These are phyloP conservation scores for Lepiota venenata DNA, from an alignment of 768 basidiomycete genomes.

Conservation along the genomic window DNA sequence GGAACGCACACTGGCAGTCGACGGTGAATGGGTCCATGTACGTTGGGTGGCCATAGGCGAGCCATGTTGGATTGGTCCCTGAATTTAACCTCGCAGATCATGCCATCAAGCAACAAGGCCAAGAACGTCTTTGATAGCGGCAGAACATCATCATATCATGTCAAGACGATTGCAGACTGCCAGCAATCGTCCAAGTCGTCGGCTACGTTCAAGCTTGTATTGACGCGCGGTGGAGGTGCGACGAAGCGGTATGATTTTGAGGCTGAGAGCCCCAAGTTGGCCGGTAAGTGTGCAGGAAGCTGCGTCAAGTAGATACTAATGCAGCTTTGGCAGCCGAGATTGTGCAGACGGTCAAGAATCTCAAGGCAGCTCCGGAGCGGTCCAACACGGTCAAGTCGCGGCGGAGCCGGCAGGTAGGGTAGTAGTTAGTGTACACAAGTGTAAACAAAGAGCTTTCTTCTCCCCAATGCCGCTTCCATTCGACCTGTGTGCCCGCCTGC, in stretches of 20 bases:
- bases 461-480: slow-evolving; percentile 63
- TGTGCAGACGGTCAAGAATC: slow-evolving; percentile 63
- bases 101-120: slow-evolving; percentile 77
- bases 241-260: slow-evolving; percentile 95
- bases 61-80: slow-evolving; percentile 5
- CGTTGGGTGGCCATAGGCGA: slow-evolving; percentile 17
- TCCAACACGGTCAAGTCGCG: slow-evolving; percentile 61
- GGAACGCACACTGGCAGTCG: slow-evolving; percentile 89
- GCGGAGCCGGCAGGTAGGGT: slow-evolving; percentile 54
- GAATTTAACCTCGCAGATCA: slow-evolving; percentile 52
- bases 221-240: slow-evolving; percentile 65
- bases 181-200: slow-evolving; percentile 81
- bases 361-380: slow-evolving; percentile 64
- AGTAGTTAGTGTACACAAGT: no score
- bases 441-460: no score
- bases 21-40: slow-evolving; percentile 92
- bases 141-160: slow-evolving; percentile 90
- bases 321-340: slow-evolving; percentile 54
- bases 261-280: slow-evolving; percentile 80
- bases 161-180: slow-evolving; percentile 81
- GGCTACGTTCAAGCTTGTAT: slow-evolving; percentile 84
- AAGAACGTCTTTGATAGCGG: slow-evolving; percentile 85
- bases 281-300: slow-evolving; percentile 54
- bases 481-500: slow-evolving; percentile 85
- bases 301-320: not conserved